These are phyloP conservation scores for Houttuynia cordata DNA, from an alignment of 164 flowering plant species.

Conservation along the genomic window DNA sequence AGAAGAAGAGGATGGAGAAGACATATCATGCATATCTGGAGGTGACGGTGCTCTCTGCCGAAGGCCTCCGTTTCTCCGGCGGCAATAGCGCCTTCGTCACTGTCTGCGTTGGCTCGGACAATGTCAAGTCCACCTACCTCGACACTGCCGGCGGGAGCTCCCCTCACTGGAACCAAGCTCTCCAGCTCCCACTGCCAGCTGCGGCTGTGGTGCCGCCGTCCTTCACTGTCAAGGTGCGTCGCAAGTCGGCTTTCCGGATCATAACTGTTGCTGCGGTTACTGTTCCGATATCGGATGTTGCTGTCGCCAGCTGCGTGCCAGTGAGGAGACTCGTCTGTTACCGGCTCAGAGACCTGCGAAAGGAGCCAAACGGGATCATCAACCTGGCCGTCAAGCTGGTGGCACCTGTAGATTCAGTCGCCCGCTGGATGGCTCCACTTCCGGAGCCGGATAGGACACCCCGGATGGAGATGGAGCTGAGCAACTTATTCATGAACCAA, in stretches of 20 bases:
- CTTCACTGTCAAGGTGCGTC: too few species aligned
- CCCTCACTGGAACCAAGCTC: neutral
- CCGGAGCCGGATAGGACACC: neutral
- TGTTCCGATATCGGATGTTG: neutral
- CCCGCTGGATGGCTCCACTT: neutral
- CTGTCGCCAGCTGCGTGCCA: too few species aligned
- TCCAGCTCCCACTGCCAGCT: neutral
- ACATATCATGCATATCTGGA: too few species aligned
- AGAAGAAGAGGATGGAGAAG: too few species aligned
- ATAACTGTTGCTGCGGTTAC: neutral
- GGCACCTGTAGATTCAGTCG: neutral
- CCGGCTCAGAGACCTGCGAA: neutral
- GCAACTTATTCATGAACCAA: too few species aligned
- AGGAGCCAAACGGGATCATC: neutral
- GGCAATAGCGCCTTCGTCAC: too few species aligned
- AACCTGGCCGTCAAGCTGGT: neutral
- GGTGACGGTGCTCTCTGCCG: neutral
- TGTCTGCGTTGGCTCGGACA: too few species aligned
- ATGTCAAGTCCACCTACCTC: too few species aligned
- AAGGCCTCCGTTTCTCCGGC: too few species aligned
- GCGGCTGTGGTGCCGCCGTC: neutral
- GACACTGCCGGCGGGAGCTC: too few species aligned
- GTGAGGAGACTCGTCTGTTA: neutral
- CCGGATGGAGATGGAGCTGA: too few species aligned
- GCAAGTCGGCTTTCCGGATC: neutral